Evolutionary conservation across 805 yeast genomes (phyloP).

Genomic region (Phaffomyces opuntiae): DNA sequence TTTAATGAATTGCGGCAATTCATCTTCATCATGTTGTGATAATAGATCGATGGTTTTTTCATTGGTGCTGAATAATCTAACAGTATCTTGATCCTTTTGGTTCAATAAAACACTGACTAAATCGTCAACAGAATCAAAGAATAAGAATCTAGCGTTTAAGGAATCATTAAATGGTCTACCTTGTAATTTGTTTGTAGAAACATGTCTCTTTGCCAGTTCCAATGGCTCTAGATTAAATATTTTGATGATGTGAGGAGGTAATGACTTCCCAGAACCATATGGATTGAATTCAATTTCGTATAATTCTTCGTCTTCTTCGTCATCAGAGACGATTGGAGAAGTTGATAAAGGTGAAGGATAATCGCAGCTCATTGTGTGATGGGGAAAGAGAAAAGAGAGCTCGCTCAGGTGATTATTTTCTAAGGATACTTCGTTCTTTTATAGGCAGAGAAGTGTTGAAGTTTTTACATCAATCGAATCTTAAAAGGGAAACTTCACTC

Average conservation of each 20-base stretch:
- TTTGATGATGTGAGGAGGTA: constrained; percentile 18
- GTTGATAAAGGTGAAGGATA: constrained; percentile 3
- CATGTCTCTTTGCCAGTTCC: constrained; percentile 21
- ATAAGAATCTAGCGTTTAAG: constrained; percentile 21
- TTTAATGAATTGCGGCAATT: constrained; percentile 4
- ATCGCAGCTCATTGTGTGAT: not conserved
- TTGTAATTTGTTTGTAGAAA: constrained; percentile 17
- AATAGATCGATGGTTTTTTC: not conserved
- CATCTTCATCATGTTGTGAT: not conserved
- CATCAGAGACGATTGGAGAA: constrained; percentile 3
- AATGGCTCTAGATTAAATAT: constrained; percentile 18
- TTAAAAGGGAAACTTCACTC: not conserved
- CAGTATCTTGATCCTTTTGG: constrained; percentile 5
- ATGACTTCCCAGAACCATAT: too few relatives aligned
- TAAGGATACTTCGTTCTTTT: not conserved
- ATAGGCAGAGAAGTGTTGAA: not conserved
- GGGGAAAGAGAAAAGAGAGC: not conserved
- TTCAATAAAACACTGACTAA: constrained; percentile 16
- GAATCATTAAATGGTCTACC: constrained; percentile 25
- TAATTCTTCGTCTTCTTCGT: not conserved
- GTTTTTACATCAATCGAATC: constrained; percentile 3
- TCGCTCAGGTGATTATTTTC: not conserved
- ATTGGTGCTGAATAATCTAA: constrained; percentile 3
- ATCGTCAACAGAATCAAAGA: constrained; percentile 19
- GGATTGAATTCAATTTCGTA: too few relatives aligned